Evolutionary conservation across 2,329 filamentous ascomycete genomes (phyloP).

Genomic region (Atkinsonella hypoxylon): DNA sequence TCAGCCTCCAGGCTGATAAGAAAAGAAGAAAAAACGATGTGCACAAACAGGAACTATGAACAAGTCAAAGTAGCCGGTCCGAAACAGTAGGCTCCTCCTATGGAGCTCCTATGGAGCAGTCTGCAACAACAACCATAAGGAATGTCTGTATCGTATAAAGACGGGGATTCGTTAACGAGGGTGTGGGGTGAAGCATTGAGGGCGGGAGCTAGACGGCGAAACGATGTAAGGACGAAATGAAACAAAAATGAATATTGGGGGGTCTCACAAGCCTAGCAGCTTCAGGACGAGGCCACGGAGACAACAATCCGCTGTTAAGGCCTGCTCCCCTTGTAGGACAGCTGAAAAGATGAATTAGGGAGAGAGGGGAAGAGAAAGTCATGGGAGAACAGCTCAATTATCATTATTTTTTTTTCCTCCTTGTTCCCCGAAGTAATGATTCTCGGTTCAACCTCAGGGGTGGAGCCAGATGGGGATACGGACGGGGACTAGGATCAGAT

Average conservation of each 20-base stretch:
- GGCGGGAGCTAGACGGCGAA: background rate
- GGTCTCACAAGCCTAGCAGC: background rate
- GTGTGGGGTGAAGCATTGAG: background rate
- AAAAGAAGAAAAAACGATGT: background rate
- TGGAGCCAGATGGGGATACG: constrained; percentile 10
- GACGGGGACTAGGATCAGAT: background rate
- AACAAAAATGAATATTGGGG: background rate
- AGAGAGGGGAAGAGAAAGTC: constrained; percentile 4
- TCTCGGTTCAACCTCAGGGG: constrained; percentile 11
- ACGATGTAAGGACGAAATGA: background rate
- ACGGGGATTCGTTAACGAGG: background rate
- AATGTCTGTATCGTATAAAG: background rate
- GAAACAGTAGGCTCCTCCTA: constrained; percentile 5
- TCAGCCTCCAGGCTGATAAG: background rate
- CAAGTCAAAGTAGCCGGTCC: background rate
- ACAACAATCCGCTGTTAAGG: background rate
- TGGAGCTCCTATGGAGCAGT: constrained; percentile 8
- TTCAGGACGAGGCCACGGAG: background rate
- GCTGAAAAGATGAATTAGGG: constrained; percentile 1
- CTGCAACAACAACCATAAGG: constrained; percentile 3
- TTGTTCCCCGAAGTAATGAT: constrained; percentile 5
- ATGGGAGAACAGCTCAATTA: constrained; percentile 9
- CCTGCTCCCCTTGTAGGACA: constrained; percentile 1
- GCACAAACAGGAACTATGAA: constrained; percentile 3
- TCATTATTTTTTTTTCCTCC: constrained; percentile 6